Conservation (phyloP, 2,329 filamentous ascomycete species). For the Beauveria brongniartii region DNA sequence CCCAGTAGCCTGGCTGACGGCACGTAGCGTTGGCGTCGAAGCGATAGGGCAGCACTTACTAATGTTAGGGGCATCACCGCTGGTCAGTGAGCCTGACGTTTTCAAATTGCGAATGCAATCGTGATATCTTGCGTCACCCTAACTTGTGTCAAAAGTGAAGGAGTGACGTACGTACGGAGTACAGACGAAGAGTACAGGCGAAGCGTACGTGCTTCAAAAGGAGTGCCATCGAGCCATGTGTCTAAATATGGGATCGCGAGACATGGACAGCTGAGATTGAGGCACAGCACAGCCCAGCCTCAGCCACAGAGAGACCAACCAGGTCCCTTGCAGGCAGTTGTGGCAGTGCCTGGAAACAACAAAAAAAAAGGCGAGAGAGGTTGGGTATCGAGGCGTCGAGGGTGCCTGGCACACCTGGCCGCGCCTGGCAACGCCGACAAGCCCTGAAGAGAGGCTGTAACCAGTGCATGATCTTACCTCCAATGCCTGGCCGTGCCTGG, state of each 20-base stretch:
- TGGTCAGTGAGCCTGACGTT: background rate
- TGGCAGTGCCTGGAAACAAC: background rate
- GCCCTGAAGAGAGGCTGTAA: too few species aligned
- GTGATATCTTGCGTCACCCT: background rate
- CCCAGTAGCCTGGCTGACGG: background rate
- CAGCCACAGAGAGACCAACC: background rate
- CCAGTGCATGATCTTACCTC: too few species aligned
- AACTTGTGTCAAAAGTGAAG: background rate
- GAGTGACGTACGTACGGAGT: background rate
- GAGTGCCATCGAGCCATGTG: too few species aligned
- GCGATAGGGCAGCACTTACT: background rate
- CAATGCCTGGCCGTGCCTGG: background rate
- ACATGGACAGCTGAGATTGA: background rate
- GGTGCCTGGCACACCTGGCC: too few species aligned
- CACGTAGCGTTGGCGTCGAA: background rate
- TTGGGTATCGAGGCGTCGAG: background rate
- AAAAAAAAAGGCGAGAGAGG: background rate
- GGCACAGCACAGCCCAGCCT: slow-evolving; percentile 2
- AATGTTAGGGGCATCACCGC: background rate
- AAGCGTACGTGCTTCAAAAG: too few species aligned
- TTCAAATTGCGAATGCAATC: background rate
- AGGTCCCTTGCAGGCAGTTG: background rate
- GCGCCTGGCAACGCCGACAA: too few species aligned
- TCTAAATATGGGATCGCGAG: background rate
- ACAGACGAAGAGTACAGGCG: too few species aligned